Conservation (phyloP, 2,329 filamentous ascomycete genomes). For the Aspergillus brasiliensis region DNA sequence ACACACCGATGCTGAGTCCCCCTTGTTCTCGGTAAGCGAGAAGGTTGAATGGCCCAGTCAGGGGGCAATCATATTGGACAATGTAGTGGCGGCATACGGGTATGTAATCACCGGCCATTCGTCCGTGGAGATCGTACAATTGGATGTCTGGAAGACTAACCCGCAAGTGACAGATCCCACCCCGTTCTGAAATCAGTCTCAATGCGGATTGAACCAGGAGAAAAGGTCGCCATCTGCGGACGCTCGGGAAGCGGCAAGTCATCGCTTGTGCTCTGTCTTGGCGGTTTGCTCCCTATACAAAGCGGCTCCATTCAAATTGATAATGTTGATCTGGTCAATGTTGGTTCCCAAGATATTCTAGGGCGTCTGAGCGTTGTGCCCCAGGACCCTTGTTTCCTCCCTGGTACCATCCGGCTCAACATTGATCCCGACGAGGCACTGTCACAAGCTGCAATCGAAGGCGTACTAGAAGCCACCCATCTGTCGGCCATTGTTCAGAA, state of each 20-base stretch:
- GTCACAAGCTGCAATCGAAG: neutral
- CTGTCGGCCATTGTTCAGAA: neutral
- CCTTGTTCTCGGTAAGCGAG: neutral
- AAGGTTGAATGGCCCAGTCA: neutral
- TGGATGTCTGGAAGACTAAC: neutral
- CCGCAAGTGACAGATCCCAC: neutral
- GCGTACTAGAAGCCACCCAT: neutral
- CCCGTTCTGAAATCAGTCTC: neutral
- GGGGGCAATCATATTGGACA: neutral
- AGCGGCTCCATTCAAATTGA: neutral
- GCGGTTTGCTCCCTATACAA: neutral
- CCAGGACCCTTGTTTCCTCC: neutral
- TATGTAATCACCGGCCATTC: neutral
- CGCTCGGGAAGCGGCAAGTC: neutral
- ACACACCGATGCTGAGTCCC: neutral
- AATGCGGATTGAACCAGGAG: neutral
- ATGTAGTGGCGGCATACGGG: neutral
- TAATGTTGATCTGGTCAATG: neutral
- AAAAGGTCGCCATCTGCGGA: neutral
- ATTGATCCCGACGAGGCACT: neutral
- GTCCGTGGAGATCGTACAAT: neutral
- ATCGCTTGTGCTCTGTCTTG: neutral
- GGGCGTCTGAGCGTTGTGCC: neutral
- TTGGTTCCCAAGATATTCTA: neutral
- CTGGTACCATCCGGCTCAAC: neutral